Percentiles rank a stretch among this genome's conserved stretches.
phyloP scores from a whole-genome alignment of 495 filamentous ascomycete species.

The Tetracladium setigerum region DNA sequence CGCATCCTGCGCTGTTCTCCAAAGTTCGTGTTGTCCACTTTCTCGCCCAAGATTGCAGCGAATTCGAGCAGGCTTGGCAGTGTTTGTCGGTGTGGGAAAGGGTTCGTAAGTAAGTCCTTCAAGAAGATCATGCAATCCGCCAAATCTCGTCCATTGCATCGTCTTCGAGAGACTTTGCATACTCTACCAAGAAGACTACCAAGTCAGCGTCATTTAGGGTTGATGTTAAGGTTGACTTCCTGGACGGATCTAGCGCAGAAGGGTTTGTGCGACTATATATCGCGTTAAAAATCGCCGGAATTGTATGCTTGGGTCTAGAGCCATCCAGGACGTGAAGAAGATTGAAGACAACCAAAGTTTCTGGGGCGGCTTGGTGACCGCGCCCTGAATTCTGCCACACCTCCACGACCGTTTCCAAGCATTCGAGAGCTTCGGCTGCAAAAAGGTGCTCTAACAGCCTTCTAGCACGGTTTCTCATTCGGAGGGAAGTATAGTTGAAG shows the following conservation, averaged over 20 bases:
- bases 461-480: slow-evolving; percentile 82
- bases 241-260: slow-evolving; percentile 61
- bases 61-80: slow-evolving; percentile 84
- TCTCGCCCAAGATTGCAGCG: slow-evolving; percentile 79
- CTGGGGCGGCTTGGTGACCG: slow-evolving; percentile 20
- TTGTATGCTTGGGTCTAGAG: slow-evolving; percentile 82
- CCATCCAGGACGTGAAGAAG: slow-evolving; percentile 88
- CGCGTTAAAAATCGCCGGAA: slow-evolving; percentile 95
- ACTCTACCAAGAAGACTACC: slow-evolving; percentile 81
- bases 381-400: slow-evolving; percentile 53
- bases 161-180: slow-evolving; percentile 83
- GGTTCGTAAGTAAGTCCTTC: slow-evolving; percentile 83
- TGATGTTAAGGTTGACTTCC: slow-evolving; percentile 82
- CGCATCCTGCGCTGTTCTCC: slow-evolving; percentile 94
- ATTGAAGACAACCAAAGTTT: slow-evolving; percentile 55
- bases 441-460: slow-evolving; percentile 90
- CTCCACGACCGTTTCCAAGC: slow-evolving; percentile 80
- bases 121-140: slow-evolving; percentile 91
- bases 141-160: slow-evolving; percentile 99
- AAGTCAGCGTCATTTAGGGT: slow-evolving; percentile 74
- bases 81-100: slow-evolving; percentile 88
- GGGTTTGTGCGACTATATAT: slow-evolving; percentile 93
- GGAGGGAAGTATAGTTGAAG: slow-evolving; percentile 79
- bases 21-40: slow-evolving; percentile 96
- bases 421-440: slow-evolving; percentile 88